Percentiles rank a stretch among this genome's conserved stretches.
Evolutionary conservation across 1,139 yeast species (phyloP).

Genomic region (Geotrichum phurueaensis): DNA sequence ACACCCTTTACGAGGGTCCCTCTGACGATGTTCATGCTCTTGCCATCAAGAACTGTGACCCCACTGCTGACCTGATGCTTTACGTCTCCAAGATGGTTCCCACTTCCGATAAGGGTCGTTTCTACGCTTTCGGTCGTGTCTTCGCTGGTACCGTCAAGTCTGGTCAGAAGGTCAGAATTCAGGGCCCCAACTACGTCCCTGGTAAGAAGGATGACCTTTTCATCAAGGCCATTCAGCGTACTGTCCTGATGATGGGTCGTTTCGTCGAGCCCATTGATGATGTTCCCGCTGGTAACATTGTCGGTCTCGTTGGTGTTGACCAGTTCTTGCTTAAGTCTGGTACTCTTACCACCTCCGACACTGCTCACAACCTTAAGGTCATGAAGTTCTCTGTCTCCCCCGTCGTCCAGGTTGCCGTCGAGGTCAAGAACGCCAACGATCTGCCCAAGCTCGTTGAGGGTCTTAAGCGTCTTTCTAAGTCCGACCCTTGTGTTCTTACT

Average conservation of each 20-base stretch:
- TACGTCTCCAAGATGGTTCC: constrained; percentile 99
- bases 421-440: constrained; percentile 98
- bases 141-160: constrained; percentile 99
- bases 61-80: constrained; percentile 96
- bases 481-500: constrained; percentile 97
- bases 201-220: constrained; percentile 98
- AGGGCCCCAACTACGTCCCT: constrained; percentile 98
- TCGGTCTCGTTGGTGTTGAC: constrained; percentile 99
- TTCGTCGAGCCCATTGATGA: constrained; percentile 96
- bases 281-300: constrained; percentile 99
- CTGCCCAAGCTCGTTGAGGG: constrained; percentile 99
- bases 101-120: constrained; percentile 99
- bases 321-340: constrained; percentile 99
- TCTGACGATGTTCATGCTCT: constrained; percentile 84
- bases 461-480: constrained; percentile 98
- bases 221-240: constrained; percentile 97
- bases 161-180: constrained; percentile 99
- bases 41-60: constrained; percentile 98
- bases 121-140: constrained; percentile 99
- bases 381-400: constrained; percentile 99
- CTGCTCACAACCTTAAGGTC: constrained; percentile 99
- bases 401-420: constrained; percentile 99
- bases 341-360: constrained; percentile 94
- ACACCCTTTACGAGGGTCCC: constrained; percentile 99
- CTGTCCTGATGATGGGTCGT: constrained; percentile 99